A percentile compares a stretch with the other conserved stretches of the same genome.
These are phyloP conservation scores for Rutstroemia sp. DNA, from an alignment of 2,329 filamentous ascomycete species.

Conservation along the genomic window DNA sequence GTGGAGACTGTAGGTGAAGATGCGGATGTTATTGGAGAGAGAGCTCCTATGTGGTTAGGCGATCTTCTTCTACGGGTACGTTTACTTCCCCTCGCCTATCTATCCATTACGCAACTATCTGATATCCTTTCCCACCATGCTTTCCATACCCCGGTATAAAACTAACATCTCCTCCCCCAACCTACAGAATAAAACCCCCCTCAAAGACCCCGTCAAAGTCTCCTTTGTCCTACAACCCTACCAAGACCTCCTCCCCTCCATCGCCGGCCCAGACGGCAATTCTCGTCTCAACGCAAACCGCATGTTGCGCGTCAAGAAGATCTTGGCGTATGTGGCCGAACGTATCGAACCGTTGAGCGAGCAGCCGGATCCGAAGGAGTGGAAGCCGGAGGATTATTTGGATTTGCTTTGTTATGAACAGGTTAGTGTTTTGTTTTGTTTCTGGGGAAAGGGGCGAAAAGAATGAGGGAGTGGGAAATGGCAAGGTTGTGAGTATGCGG, in stretches of 20 bases:
- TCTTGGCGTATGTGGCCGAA: slow-evolving; percentile 85
- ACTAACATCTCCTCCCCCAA: neutral
- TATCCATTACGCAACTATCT: neutral
- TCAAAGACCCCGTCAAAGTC: slow-evolving; percentile 94
- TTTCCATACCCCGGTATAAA: slow-evolving; percentile 7
- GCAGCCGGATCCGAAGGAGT: slow-evolving; percentile 47
- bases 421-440: slow-evolving; percentile 45
- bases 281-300: slow-evolving; percentile 92
- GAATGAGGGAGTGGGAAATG: neutral
- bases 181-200: slow-evolving; percentile 63
- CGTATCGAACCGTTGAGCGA: slow-evolving; percentile 69
- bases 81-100: neutral
- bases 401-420: slow-evolving; percentile 93
- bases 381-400: slow-evolving; percentile 85
- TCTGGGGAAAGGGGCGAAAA: neutral
- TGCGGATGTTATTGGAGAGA: slow-evolving; percentile 75
- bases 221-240: slow-evolving; percentile 85
- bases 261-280: slow-evolving; percentile 69
- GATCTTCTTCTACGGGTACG: slow-evolving; percentile 69
- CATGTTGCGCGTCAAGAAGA: slow-evolving; percentile 94
- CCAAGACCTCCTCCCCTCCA: slow-evolving; percentile 64
- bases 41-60: slow-evolving; percentile 85
- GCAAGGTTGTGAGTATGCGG: neutral
- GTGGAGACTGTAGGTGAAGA: slow-evolving; percentile 71
- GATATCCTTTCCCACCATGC: neutral